Evolutionary conservation across 2,329 filamentous ascomycete species (phyloP), one percentile per base, ranked within the genome.

Genomic region (Microdochium paspali): DNA sequence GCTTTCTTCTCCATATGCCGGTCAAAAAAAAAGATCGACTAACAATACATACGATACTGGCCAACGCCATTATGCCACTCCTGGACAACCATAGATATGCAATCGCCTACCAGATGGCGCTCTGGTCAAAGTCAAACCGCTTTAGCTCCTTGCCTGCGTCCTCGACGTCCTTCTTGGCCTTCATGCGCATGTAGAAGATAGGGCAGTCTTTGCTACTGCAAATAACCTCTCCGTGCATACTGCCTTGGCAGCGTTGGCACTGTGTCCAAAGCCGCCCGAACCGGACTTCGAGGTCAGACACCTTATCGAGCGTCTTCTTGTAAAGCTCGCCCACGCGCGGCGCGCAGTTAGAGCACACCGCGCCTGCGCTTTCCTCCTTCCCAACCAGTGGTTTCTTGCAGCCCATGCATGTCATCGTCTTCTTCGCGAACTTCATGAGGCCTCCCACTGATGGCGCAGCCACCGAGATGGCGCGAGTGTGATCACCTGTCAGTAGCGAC

Each of bases 161-260:
- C 66, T 97, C 91, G 32, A 97, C 83, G 64, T 98, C 93, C 74
- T 98, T 98, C 78, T 96, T 95, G 26, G 91, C 91, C 76, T 98
- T 98, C 93, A 98, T 98, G 4, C 93, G 83, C 93, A 98, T 98
- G 66, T 98, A 98, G 67, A 98, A 98, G 60, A 98, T 98, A 1
- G 93, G 93, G 63, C 93, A 98, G 71, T 98, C 93, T 65, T 90
- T 87, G 64, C 85, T 91, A 53, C 85, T 90, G 72, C 93, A 98
- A 57, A 98, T 97, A 47, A 98, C 94, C 66, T 98, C 93, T 65
- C 89, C 93, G 69, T 98, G 93, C 78, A 98, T 86, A 70, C 90
- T 96, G 47, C 90, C 93, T 70, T 98, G 93, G 65, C 93, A 98
- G 39, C 93, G 77, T 71, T 98, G 93, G 64, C 93, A 98, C 67